phyloP scores from a whole-genome alignment of 176 grass and related monocot genomes.

The Avena insularis region DNA sequence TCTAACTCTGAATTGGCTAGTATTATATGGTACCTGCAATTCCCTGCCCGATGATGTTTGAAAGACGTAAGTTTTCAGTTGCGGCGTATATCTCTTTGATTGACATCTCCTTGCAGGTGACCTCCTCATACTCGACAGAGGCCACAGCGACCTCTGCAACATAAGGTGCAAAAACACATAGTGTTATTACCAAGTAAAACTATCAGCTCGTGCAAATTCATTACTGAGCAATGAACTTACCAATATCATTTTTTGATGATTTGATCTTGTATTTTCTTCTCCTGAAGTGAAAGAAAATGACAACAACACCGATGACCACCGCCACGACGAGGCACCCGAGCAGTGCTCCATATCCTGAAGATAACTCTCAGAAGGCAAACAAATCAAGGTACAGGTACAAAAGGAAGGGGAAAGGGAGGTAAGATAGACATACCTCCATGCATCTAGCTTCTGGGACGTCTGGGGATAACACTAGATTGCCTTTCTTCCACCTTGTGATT shows the following conservation, averaged over 20 bases:
- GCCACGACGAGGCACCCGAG: conserved; percentile 45
- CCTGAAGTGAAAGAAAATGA: conserved; percentile 44
- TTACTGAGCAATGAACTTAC: conserved; percentile 41
- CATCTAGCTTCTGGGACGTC: conserved; percentile 45
- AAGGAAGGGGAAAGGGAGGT: conserved; percentile 19
- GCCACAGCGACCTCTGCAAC: conserved; percentile 39
- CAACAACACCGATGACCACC: conserved; percentile 34
- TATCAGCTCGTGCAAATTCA: conserved; percentile 27
- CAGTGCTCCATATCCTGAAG: conserved; percentile 49
- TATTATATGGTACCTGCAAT: conserved; percentile 54
- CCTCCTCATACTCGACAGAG: conserved; percentile 58
- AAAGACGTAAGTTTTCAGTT: conserved; percentile 52
- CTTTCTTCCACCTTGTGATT: conserved; percentile 34
- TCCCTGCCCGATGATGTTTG: conserved; percentile 71
- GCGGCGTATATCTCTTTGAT: conserved; percentile 65
- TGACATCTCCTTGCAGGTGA: conserved; percentile 56
- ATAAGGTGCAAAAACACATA: conserved; percentile 12
- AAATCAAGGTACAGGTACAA: conserved; percentile 14
- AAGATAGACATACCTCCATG: conserved; percentile 42
- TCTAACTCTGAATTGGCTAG: background rate
- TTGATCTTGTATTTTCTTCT: conserved; percentile 42
- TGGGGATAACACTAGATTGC: conserved; percentile 30
- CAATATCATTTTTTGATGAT: conserved; percentile 41
- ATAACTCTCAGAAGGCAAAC: conserved; percentile 22
- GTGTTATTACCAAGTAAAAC: conserved; percentile 18